Conservation (phyloP, 768 basidiomycete species). For the Pleurotus platypus region DNA sequence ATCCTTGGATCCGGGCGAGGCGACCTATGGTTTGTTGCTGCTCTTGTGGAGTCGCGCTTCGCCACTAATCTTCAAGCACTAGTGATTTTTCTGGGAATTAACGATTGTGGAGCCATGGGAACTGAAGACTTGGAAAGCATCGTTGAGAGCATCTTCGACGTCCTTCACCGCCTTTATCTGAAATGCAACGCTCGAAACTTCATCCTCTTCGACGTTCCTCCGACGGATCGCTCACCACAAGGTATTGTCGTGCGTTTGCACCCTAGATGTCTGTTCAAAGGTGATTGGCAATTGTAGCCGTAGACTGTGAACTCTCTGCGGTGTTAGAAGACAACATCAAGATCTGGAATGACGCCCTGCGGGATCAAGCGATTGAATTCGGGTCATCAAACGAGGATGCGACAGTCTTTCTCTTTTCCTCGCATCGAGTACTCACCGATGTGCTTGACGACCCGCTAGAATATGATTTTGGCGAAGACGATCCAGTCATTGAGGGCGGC, state of each 20-base stretch:
- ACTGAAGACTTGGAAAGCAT: slow-evolving; percentile 23
- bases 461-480: slow-evolving; percentile 27
- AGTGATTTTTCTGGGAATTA: slow-evolving; percentile 35
- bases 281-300: neutral
- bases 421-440: slow-evolving; percentile 22
- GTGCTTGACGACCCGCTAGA: slow-evolving; percentile 29
- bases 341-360: slow-evolving; percentile 29
- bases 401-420: slow-evolving; percentile 29
- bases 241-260: slow-evolving; percentile 17
- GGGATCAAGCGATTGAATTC: slow-evolving; percentile 19
- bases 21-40: too few species aligned
- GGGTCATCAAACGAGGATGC: slow-evolving; percentile 15
- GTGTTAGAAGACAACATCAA: slow-evolving; percentile 12
- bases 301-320: neutral
- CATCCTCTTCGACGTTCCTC: slow-evolving; percentile 33
- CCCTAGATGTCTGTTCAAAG: neutral
- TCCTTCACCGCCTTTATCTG: slow-evolving; percentile 24
- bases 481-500: slow-evolving; percentile 22
- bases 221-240: slow-evolving; percentile 30
- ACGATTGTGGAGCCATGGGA: slow-evolving; percentile 30
- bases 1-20: too few species aligned
- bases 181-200: slow-evolving; percentile 31
- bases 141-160: slow-evolving; percentile 22
- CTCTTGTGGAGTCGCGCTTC: too few species aligned
- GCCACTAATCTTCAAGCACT: too few species aligned